Conservation (phyloP, 2,329 filamentous ascomycete genomes). For the Fusarium graminum region DNA sequence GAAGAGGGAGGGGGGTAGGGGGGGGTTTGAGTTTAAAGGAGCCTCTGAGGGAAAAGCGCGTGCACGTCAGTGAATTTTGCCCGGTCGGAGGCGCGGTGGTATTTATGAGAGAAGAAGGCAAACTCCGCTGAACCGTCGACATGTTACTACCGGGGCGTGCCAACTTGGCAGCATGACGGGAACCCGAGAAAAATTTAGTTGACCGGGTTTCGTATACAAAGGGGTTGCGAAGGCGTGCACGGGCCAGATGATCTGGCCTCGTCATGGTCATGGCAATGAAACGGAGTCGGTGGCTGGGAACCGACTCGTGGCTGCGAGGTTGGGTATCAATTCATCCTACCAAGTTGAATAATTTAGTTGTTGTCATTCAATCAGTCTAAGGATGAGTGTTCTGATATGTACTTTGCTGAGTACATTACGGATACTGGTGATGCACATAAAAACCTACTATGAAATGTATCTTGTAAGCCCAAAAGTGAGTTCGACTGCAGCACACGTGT, state of each 20-base stretch:
- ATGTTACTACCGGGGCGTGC: slow-evolving; percentile 57
- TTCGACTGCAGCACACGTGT: slow-evolving; percentile 26
- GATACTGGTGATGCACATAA: no score
- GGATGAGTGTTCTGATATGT: background rate
- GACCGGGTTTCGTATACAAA: slow-evolving; percentile 47
- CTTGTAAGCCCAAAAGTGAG: background rate
- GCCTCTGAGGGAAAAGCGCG: slow-evolving; percentile 60
- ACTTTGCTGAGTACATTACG: background rate
- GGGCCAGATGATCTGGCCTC: slow-evolving; percentile 5
- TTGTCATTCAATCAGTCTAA: background rate
- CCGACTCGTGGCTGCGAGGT: slow-evolving; percentile 16
- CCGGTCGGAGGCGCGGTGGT: slow-evolving; percentile 60
- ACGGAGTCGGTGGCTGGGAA: slow-evolving; percentile 24
- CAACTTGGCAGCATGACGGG: slow-evolving; percentile 48
- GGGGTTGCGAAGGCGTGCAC: slow-evolving; percentile 25
- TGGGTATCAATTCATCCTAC: slow-evolving; percentile 20
- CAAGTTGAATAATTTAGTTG: background rate
- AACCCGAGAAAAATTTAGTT: slow-evolving; percentile 54
- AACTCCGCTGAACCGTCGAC: slow-evolving; percentile 53
- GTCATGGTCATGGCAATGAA: slow-evolving; percentile 7
- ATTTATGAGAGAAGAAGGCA: slow-evolving; percentile 60
- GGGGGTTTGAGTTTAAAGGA: slow-evolving; percentile 50
- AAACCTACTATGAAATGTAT: background rate
- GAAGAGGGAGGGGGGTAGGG: slow-evolving; percentile 33
- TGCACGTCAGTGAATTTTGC: slow-evolving; percentile 61